Base-by-base conservation (phyloP, 768 basidiomycete species). In the Lentinula sp. region DNA sequence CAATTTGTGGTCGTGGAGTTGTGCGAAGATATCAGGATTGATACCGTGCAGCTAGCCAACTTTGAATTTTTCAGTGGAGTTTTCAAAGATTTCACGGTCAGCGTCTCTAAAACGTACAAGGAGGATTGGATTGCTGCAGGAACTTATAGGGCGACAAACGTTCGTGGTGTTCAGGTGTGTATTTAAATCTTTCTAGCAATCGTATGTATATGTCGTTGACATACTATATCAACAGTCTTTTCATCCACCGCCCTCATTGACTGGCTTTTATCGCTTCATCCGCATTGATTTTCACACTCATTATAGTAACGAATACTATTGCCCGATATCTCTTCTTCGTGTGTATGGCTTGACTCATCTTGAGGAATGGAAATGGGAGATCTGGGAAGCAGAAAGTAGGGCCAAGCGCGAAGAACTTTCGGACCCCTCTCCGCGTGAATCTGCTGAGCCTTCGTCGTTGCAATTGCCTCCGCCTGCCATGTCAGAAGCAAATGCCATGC, bases 1-100 rank as follows among this genome's bases (percentile, higher is more conserved):
- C 87, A 91, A 65, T 98, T 87, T 73, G 89, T 98, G 37, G 87
- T 97, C 37, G 88, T 98, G 49, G 97, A 99, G 73, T 84, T 98
- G 15, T 99, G 97, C 75, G 96, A 98, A 65, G 97, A 98, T 71
- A 94, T 99, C 64, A 79, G 93, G 49, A 95, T 98, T 67, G 96
- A 98, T 70, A 96, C 94, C 0, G 87, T 98, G 49, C 95, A 98
- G 70, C 76, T 99, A 16, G 95, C 95, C 61, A 96, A 98, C 69
- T 97, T 92, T 70, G 96, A 99, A 76, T 98, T 98, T 76, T 99
- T 98, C 75, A 93, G 90, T 64, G 95, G 95, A 1, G 91, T 97
- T 13, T 95, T 98, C 78, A 90, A 91, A 73, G 93, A 96, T 60
- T 89, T 98, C 63, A 82, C 82, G 4, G 87, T 98, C 51, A 91